Base-by-base conservation (phyloP, 2,329 filamentous ascomycete genomes). In the Ilyonectria sp. region DNA sequence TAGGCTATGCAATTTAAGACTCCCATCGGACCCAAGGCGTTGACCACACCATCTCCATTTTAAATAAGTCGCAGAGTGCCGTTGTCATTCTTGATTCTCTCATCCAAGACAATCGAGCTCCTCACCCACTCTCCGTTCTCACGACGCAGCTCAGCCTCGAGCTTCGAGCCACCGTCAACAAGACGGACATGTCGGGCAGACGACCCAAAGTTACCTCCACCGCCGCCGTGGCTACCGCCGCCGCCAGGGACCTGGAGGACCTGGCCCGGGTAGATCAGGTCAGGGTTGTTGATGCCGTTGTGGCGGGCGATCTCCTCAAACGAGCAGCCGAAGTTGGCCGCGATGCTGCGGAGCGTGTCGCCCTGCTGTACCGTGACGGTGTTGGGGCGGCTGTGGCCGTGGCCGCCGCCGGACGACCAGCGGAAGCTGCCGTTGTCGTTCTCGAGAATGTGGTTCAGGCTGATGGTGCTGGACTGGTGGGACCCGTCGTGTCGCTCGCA, bases 221-320 rank as follows among this genome's bases (percentile, higher is more conserved):
- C 72, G 21, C 55, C 63, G 2, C 69, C 63, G 13, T 50, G 23
- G 15, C 59, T 56, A 3, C 72, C 68, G 31, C 69, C 71, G 2
- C 73, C 72, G 6, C 76, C 75, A 9, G 82, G 81, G 0, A 84
- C 64, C 60, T 79, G 73, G 2, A 84, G 76, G 2, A 75, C 76
- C 73, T 84, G 82, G 2, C 82, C 82, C 0, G 82, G 82, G 65
- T 82, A 82, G 66, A 84, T 84, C 74, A 82, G 65, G 49, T 84
- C 82, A 6, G 82, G 80, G 71, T 84, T 83, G 61, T 69, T 61
- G 63, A 84, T 80, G 69, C 76, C 76, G 69, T 84, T 84, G 37
- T 74, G 75, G 21, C 79, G 72, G 10, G 80, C 81, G 43, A 84
- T 78, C 26, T 83, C 82, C 37, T 84, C 79, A 40, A 78, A 83